Conservation (phyloP, 2,329 filamentous ascomycete genomes). For the Fusarium devonianum region DNA sequence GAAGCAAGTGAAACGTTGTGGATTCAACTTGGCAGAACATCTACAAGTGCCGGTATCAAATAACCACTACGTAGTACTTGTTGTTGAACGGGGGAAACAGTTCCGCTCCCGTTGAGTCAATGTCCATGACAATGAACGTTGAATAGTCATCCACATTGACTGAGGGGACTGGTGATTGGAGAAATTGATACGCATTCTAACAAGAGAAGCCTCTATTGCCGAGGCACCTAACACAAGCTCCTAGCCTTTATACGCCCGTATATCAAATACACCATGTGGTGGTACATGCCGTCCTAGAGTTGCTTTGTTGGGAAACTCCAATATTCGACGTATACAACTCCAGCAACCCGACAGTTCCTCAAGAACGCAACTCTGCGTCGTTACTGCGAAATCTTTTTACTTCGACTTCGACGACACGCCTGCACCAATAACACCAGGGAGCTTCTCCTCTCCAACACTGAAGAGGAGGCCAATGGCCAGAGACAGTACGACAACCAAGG, state of each 20-base stretch:
- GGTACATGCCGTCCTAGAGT: conserved; percentile 41
- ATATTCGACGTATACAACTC: conserved; percentile 33
- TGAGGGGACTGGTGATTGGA: no score
- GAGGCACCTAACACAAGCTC: conserved; percentile 41
- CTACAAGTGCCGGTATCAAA: no score
- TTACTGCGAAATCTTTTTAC: conserved; percentile 43
- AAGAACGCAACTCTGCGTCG: conserved; percentile 4
- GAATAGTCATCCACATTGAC: no score
- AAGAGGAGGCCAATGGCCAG: conserved; percentile 81
- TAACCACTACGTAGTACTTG: no score
- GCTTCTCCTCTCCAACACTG: conserved; percentile 82
- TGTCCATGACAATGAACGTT: no score
- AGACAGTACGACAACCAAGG: conserved; percentile 71
- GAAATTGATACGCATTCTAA: conserved; percentile 39
- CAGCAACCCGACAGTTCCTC: conserved; percentile 26
- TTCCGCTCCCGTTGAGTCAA: no score
- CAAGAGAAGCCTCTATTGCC: conserved; percentile 37
- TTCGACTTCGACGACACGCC: conserved; percentile 78
- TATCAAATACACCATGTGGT: conserved; percentile 44
- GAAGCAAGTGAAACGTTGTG: no score
- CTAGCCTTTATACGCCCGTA: conserved; percentile 43
- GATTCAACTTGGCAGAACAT: no score
- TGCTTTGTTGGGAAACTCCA: conserved; percentile 30
- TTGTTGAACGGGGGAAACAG: no score
- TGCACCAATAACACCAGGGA: conserved; percentile 95